Percentiles rank a stretch among this genome's conserved stretches.
Evolutionary conservation across 2,329 filamentous ascomycete genomes (phyloP).

Genomic region (Paraphoma sp.): DNA sequence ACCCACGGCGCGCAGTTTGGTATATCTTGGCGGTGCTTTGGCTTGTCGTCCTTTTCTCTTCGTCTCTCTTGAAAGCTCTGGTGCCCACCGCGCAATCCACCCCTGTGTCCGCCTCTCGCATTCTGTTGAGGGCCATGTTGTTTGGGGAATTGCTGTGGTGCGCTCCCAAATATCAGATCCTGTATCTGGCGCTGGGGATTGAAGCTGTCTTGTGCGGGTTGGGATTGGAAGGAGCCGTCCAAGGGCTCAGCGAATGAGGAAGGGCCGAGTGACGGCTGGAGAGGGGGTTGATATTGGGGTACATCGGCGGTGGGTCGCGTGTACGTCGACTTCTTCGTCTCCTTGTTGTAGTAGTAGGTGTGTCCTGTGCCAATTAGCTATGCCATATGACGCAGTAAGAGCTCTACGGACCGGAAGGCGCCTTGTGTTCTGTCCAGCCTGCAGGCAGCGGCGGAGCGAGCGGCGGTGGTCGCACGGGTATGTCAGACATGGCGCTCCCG

Average conservation of each 20-base stretch:
- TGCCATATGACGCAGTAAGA: constrained; percentile 21
- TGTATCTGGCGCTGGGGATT: constrained; percentile 56
- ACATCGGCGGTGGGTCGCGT: constrained; percentile 63
- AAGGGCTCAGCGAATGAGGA: constrained; percentile 11
- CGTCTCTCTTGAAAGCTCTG: constrained; percentile 66
- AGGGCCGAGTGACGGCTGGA: constrained; percentile 6
- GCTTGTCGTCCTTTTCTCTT: constrained; percentile 77
- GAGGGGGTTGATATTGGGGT: constrained; percentile 2
- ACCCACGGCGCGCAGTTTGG: constrained; percentile 87
- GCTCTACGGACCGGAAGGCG: constrained; percentile 68
- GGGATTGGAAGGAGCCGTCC: constrained; percentile 29
- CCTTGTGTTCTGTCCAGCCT: constrained; percentile 93
- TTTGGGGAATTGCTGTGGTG: constrained; percentile 25
- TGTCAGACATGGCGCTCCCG: constrained; percentile 31
- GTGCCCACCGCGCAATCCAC: constrained; percentile 53
- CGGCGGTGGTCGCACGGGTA: constrained; percentile 40
- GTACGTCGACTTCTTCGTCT: constrained; percentile 87
- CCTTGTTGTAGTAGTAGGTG: constrained; percentile 84
- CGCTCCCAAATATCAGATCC: constrained; percentile 48
- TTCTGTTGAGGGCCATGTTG: constrained; percentile 20
- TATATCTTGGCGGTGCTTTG: constrained; percentile 79
- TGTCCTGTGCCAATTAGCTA: constrained; percentile 63
- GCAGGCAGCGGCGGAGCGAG: constrained; percentile 67
- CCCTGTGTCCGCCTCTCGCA: constrained; percentile 46
- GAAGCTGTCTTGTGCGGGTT: constrained; percentile 54